Conservation (phyloP, 768 basidiomycete species). For the Leucocoprinus leucothites region DNA sequence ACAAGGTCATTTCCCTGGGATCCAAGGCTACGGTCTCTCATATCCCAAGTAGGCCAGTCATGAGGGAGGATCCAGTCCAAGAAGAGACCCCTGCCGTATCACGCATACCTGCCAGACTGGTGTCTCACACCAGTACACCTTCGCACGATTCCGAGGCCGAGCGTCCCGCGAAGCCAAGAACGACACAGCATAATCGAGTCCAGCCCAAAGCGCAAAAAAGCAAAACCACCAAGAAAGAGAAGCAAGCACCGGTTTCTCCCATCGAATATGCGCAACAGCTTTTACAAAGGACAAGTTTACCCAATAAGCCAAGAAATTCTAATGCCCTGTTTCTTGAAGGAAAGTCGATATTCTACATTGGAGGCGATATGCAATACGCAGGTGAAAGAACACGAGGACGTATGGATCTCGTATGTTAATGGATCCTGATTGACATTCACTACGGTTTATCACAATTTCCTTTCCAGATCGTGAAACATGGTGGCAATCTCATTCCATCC, state of each 20-base stretch:
- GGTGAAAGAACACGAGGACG: conserved; percentile 46
- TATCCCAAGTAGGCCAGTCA: conserved; percentile 9
- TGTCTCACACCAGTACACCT: conserved; percentile 1
- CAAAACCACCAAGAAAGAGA: conserved; percentile 29
- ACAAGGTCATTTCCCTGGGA: conserved; percentile 27
- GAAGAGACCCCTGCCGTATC: conserved; percentile 14
- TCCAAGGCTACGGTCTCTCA: conserved; percentile 14
- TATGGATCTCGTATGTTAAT: conserved; percentile 60
- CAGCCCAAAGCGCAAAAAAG: conserved; percentile 19
- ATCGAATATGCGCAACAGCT: conserved; percentile 53
- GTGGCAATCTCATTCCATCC: conserved; percentile 55
- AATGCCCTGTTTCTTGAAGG: conserved; percentile 42
- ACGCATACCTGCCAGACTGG: neutral
- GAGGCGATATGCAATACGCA: conserved; percentile 55
- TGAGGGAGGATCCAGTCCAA: conserved; percentile 22
- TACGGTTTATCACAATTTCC: conserved; percentile 1
- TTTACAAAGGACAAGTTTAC: conserved; percentile 21
- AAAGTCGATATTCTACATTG: conserved; percentile 54
- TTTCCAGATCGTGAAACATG: conserved; percentile 56
- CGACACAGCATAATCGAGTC: neutral
- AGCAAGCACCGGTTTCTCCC: conserved; percentile 41
- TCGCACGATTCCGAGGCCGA: conserved; percentile 14
- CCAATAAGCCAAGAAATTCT: conserved; percentile 10
- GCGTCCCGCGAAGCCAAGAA: conserved; percentile 10
- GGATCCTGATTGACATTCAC: conserved; percentile 2